phyloP scores from a whole-genome alignment of 768 basidiomycete species.

The Mrakia gelida region DNA sequence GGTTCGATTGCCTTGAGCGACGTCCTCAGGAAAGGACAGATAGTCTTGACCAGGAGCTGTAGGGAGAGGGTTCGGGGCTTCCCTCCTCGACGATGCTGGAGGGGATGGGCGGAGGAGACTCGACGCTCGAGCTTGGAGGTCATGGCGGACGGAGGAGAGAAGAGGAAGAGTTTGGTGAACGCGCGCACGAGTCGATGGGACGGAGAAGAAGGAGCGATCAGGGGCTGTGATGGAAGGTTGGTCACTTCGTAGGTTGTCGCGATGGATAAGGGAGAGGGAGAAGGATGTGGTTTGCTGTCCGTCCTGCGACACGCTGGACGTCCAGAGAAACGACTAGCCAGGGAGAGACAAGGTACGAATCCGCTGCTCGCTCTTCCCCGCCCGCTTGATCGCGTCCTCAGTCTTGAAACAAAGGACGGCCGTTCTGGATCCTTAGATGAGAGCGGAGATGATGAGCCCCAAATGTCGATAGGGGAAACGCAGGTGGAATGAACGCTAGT shows the following conservation, averaged over 20 bases:
- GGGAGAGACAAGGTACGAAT: too few relatives aligned
- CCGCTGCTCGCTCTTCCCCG: too few relatives aligned
- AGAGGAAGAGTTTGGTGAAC: not conserved
- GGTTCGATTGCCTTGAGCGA: not conserved
- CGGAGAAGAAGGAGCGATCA: too few relatives aligned
- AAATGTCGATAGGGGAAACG: too few relatives aligned
- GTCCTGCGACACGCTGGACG: not conserved
- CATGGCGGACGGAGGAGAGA: not conserved
- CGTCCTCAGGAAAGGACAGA: not conserved
- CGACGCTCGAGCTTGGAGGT: not conserved
- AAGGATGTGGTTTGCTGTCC: not conserved
- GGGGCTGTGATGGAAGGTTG: too few relatives aligned
- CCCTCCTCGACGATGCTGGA: not conserved
- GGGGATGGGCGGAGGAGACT: not conserved
- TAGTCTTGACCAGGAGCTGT: not conserved
- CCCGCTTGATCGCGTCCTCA: too few relatives aligned
- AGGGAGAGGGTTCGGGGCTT: not conserved
- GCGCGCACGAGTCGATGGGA: too few relatives aligned
- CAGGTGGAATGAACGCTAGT: too few relatives aligned
- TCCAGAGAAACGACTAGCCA: too few relatives aligned
- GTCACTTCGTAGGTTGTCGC: not conserved
- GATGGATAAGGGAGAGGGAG: not conserved
- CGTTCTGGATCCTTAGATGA: too few relatives aligned
- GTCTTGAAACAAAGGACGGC: too few relatives aligned
- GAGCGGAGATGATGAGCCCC: too few relatives aligned